phyloP scores from a whole-genome alignment of 768 basidiomycete species.

The Hericium erinaceus region DNA sequence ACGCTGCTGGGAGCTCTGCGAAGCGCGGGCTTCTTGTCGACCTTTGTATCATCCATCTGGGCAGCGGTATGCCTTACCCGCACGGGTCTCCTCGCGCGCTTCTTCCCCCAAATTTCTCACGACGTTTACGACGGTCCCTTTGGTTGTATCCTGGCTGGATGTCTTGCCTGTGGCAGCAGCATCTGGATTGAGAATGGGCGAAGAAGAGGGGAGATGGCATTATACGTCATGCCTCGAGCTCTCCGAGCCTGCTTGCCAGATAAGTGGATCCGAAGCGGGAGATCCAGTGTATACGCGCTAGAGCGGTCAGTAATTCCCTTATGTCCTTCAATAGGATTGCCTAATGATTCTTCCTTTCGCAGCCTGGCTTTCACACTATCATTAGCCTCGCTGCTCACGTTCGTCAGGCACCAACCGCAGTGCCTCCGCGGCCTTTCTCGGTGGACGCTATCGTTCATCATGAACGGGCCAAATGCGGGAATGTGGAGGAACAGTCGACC shows the following conservation, averaged over 20 bases:
- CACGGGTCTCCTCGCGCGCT: slow-evolving; percentile 51
- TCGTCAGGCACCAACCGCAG: slow-evolving; percentile 51
- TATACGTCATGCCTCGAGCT: slow-evolving; percentile 71
- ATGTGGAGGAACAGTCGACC: slow-evolving; percentile 35
- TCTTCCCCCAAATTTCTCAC: slow-evolving; percentile 61
- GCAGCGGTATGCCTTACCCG: slow-evolving; percentile 60
- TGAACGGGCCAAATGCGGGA: slow-evolving; percentile 47
- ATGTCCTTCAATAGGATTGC: neutral
- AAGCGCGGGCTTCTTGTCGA: slow-evolving; percentile 63
- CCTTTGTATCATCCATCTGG: slow-evolving; percentile 67
- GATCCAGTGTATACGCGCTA: slow-evolving; percentile 27
- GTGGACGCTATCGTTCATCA: slow-evolving; percentile 61
- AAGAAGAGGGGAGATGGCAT: slow-evolving; percentile 68
- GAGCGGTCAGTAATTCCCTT: slow-evolving; percentile 42
- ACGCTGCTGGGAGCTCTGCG: slow-evolving; percentile 44
- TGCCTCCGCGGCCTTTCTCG: slow-evolving; percentile 64
- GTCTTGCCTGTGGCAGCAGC: slow-evolving; percentile 61
- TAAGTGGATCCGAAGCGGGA: slow-evolving; percentile 38
- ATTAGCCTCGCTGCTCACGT: slow-evolving; percentile 54
- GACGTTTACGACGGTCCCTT: slow-evolving; percentile 74
- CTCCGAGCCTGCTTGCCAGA: slow-evolving; percentile 54
- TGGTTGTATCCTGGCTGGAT: slow-evolving; percentile 58
- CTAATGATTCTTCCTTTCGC: slow-evolving; percentile 1
- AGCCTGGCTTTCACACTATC: slow-evolving; percentile 57
- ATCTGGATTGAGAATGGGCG: slow-evolving; percentile 71